These are phyloP conservation scores for Lentinus polychrous DNA, from an alignment of 1,284 basidiomycete species.

Conservation along the genomic window DNA sequence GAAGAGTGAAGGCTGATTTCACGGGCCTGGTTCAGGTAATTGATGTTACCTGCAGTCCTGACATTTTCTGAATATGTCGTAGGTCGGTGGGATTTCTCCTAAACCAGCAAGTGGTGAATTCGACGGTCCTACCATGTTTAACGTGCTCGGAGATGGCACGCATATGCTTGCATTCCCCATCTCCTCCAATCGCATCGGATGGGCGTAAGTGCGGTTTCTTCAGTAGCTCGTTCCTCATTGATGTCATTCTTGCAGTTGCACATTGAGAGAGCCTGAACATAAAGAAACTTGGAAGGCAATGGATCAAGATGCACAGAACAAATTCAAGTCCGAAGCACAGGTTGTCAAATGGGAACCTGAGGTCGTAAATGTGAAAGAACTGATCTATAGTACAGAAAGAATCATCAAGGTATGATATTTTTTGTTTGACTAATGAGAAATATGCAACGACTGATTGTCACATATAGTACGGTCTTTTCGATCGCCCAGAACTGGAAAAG, in stretches of 20 bases:
- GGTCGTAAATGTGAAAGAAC: slow-evolving; percentile 28
- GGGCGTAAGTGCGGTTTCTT: slow-evolving; percentile 31
- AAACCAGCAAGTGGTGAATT: slow-evolving; percentile 17
- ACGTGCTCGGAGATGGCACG: slow-evolving; percentile 30
- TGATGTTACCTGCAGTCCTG: not conserved
- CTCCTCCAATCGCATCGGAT: slow-evolving; percentile 26
- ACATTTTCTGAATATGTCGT: not conserved
- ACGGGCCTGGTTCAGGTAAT: slow-evolving; percentile 36
- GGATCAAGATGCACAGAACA: slow-evolving; percentile 25
- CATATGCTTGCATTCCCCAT: slow-evolving; percentile 36
- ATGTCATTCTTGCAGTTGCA: slow-evolving; percentile 22
- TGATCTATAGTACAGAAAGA: slow-evolving; percentile 28
- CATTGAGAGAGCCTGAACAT: slow-evolving; percentile 30
- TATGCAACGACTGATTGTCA: not conserved
- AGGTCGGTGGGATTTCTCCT: slow-evolving; percentile 32
- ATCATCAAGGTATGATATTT: slow-evolving; percentile 38
- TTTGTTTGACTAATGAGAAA: too few species aligned
- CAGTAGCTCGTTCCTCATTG: not conserved
- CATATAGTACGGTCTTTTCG: slow-evolving; percentile 38
- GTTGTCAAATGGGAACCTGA: slow-evolving; percentile 27
- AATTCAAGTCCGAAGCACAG: slow-evolving; percentile 23
- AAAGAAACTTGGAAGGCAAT: slow-evolving; percentile 38
- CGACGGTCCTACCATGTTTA: slow-evolving; percentile 18
- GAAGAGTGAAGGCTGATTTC: slow-evolving; percentile 30
- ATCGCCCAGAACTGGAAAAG: slow-evolving; percentile 34